Conservation (phyloP, 306 rosid species). For the Trifolium pratense region DNA sequence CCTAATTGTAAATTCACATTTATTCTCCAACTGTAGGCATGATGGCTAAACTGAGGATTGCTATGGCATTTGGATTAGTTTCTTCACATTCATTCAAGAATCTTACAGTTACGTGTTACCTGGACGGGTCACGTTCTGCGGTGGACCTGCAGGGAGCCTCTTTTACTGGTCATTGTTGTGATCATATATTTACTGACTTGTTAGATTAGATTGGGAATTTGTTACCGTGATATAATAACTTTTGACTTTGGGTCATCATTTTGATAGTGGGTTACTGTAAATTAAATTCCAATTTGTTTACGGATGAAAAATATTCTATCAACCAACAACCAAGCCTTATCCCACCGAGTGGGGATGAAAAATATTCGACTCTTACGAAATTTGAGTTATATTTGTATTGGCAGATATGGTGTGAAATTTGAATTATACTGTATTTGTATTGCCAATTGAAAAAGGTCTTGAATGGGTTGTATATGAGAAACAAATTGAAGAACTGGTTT, state of each 20-base stretch:
- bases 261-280: conserved; percentile 39
- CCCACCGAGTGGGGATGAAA: no score
- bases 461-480: background rate
- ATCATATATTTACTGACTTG: conserved; percentile 48
- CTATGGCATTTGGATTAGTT: conserved; percentile 38
- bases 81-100: conserved; percentile 35
- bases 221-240: conserved; percentile 30
- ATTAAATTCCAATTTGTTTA: conserved; percentile 41
- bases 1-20: conserved; percentile 13
- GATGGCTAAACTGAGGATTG: conserved; percentile 36
- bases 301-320: conserved; percentile 2
- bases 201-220: conserved; percentile 48
- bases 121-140: conserved; percentile 21
- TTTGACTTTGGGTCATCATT: conserved; percentile 20
- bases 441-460: background rate
- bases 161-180: conserved; percentile 36
- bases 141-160: conserved; percentile 27
- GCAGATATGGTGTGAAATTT: background rate
- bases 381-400: background rate
- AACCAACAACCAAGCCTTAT: no score
- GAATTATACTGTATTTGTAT: background rate
- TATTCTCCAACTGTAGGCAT: conserved; percentile 43
- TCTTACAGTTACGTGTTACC: conserved; percentile 26
- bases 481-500: background rate
- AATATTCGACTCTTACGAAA: background rate